phyloP scores from a whole-genome alignment of 306 rosid genomes.

The Mimosa pudica region DNA sequence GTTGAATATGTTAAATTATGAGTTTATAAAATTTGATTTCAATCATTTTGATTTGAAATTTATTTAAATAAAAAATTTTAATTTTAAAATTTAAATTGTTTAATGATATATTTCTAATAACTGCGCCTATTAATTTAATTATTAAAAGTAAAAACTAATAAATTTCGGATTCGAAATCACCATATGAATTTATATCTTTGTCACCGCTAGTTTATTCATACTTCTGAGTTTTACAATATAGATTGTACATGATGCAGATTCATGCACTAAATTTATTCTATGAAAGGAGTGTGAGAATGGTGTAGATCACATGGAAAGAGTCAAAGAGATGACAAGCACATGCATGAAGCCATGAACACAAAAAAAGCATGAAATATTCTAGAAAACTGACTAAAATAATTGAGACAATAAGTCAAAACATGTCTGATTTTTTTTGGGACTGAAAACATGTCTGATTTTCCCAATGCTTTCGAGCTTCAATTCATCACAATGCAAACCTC shows the following conservation, averaged over 20 bases:
- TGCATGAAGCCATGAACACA: conserved; percentile 15
- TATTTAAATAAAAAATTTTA: no score
- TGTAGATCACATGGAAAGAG: background rate
- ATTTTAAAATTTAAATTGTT: no score
- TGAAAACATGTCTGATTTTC: conserved; percentile 8
- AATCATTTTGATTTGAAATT: no score
- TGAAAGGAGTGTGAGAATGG: no score
- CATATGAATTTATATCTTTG: background rate
- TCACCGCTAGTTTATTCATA: no score
- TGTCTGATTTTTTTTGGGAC: background rate
- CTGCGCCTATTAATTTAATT: no score
- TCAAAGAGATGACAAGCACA: conserved; percentile 23
- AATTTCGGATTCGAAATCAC: background rate
- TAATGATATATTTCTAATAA: no score
- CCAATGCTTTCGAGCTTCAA: conserved; percentile 6
- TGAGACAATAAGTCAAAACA: conserved; percentile 21
- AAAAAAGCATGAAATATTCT: background rate
- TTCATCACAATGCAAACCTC: background rate
- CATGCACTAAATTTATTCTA: background rate
- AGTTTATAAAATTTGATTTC: no score
- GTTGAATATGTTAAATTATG: no score
- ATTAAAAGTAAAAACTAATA: no score
- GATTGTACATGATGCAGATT: background rate
- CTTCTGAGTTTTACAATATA: no score
- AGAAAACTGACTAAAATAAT: background rate